Evolutionary conservation across 345 rosid species (phyloP).

Genomic region (Microcos paniculata): DNA sequence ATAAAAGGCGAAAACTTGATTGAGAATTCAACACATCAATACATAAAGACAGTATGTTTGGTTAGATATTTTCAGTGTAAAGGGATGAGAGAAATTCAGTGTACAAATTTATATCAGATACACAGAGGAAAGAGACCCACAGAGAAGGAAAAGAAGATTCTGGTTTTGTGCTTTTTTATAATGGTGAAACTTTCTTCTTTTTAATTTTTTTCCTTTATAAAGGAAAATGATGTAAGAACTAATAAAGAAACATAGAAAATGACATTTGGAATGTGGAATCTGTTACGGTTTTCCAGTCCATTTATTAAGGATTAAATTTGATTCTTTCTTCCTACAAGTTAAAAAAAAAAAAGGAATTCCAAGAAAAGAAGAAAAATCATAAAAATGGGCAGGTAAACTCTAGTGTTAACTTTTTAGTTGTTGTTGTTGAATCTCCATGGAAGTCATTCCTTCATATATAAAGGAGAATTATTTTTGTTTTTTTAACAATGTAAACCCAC

Average conservation of each 20-base stretch:
- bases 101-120: not conserved
- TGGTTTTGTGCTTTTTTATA: not conserved
- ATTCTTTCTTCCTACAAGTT: not conserved
- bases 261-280: not conserved
- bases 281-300: not conserved
- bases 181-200: not conserved
- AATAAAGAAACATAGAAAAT: not conserved
- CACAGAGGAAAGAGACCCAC: not conserved
- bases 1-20: conserved; percentile 1
- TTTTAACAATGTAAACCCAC: too few species aligned
- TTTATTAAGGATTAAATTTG: not conserved
- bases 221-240: not conserved
- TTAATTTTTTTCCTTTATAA: not conserved
- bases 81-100: not conserved
- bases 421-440: too few species aligned
- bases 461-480: too few species aligned
- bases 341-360: too few species aligned
- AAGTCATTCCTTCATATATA: too few species aligned
- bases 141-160: not conserved
- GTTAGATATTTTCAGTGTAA: not conserved
- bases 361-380: too few species aligned
- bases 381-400: too few species aligned
- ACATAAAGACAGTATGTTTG: not conserved
- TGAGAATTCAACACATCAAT: conserved; percentile 3
- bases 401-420: too few species aligned